Evolutionary conservation across 805 yeast genomes (phyloP), one percentile per base, ranked within the genome.

Genomic region (Peterozyma toletana): DNA sequence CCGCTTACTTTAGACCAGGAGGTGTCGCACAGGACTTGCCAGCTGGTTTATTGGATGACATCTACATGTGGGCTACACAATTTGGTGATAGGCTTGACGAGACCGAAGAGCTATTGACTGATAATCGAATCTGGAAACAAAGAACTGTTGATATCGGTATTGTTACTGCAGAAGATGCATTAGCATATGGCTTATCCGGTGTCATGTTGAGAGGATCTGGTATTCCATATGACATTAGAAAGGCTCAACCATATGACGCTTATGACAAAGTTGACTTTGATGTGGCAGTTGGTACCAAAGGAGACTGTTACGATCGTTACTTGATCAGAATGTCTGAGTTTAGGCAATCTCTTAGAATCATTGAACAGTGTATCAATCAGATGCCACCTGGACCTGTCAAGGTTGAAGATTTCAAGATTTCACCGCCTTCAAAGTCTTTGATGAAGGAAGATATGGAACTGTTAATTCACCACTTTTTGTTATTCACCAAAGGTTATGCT

Each of bases 371-470:
- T 70, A 78, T 84, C 57, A 87, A 86, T 67, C 83, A 86, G 53
- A 87, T 87, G 87, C 96, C 96, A 33, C 83, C 88, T 50, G 96
- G 96, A 34, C 91, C 95, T 37, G 86, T 83, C 54, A 86, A 86
- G 70, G 93, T 84, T 48, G 96, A 87, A 69, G 96, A 87, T 67
- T 86, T 75, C 73, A 87, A 87, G 71, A 76, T 87, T 53, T 69
- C 79, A 42, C 88, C 93, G 31, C 96, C 96, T 33, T 80, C 95
- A 48, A 80, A 91, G 63, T 63, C 79, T 18, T 59, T 75, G 55
- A 87, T 87, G 95, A 87, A 87, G 69, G 87, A 83, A 62, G 95
- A 87, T 65, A 87, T 87, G 96, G 96, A 87, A 72, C 83, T 91
- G 17, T 74, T 87, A 54, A 87, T 87, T 62, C 95, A 87, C 64